A percentile compares a stretch with the other conserved stretches of the same genome.
phyloP scores from a whole-genome alignment of 2,329 filamentous ascomycete genomes.

The Colletotrichum brevisporum region DNA sequence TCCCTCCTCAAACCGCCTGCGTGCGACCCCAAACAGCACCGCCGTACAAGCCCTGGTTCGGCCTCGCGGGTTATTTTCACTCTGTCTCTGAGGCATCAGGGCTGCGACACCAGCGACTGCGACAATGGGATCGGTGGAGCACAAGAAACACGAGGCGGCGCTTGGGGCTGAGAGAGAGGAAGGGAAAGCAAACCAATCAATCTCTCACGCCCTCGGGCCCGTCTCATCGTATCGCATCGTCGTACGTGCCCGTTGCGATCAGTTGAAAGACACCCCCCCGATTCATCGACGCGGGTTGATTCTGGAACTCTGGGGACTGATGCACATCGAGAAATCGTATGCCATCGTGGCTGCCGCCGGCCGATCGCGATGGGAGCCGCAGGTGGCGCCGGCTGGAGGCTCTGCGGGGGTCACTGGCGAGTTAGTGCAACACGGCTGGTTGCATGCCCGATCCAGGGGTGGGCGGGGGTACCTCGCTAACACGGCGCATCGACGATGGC shows the following conservation, averaged over 20 bases:
- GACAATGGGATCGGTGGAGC: background rate
- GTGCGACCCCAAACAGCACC: background rate
- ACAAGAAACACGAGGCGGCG: background rate
- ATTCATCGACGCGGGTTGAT: background rate
- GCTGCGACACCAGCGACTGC: too few species aligned
- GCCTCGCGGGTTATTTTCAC: background rate
- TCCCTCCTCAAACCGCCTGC: background rate
- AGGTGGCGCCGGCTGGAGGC: slow-evolving; percentile 7
- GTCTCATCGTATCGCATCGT: slow-evolving; percentile 1
- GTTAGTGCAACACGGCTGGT: background rate
- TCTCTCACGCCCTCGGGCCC: too few species aligned
- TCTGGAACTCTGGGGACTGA: slow-evolving; percentile 14
- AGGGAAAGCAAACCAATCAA: too few species aligned
- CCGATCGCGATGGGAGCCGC: slow-evolving; percentile 20
- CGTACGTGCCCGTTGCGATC: background rate
- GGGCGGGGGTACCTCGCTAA: too few species aligned
- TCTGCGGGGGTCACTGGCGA: background rate
- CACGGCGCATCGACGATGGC: too few species aligned
- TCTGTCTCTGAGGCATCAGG: too few species aligned
- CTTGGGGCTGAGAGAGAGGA: background rate
- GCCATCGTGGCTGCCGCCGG: slow-evolving; percentile 15
- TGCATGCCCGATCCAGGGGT: background rate
- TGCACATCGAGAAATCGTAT: slow-evolving; percentile 28
- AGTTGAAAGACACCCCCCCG: background rate
- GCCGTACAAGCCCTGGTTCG: background rate